Conservation (phyloP, 2,329 filamentous ascomycete genomes). For the Pseudogymnoascus sp. region DNA sequence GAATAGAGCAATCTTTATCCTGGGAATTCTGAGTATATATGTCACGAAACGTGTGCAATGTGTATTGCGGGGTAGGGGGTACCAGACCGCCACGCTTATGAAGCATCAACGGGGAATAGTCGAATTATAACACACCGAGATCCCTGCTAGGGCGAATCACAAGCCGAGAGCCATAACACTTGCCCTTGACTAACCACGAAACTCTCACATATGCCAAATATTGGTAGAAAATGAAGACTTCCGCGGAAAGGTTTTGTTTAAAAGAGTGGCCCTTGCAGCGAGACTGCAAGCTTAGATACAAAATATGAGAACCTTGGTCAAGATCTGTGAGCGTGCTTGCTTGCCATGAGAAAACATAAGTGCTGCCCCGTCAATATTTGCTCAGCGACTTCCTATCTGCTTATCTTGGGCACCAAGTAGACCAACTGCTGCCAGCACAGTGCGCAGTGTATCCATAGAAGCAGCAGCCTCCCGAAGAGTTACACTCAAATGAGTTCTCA, state of each 20-base stretch:
- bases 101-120: not conserved
- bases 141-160: not conserved
- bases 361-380: not conserved
- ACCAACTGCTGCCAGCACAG: not conserved
- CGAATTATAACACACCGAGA: not conserved
- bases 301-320: not conserved
- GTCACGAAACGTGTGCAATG: no score
- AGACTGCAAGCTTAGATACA: not conserved
- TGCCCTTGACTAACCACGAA: not conserved
- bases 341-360: not conserved
- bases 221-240: not conserved
- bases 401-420: not conserved
- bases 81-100: not conserved
- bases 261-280: not conserved
- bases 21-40: no score
- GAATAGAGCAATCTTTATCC: no score
- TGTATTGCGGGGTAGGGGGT: no score
- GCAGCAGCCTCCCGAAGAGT: not conserved
- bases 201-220: not conserved
- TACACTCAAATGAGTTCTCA: slow-evolving; percentile 1
- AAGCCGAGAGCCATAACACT: not conserved
- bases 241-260: not conserved
- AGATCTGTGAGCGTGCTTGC: not conserved
- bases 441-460: not conserved
- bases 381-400: not conserved